Base-by-base conservation (phyloP, 129 eudicot species). In the Mikania micrantha region DNA sequence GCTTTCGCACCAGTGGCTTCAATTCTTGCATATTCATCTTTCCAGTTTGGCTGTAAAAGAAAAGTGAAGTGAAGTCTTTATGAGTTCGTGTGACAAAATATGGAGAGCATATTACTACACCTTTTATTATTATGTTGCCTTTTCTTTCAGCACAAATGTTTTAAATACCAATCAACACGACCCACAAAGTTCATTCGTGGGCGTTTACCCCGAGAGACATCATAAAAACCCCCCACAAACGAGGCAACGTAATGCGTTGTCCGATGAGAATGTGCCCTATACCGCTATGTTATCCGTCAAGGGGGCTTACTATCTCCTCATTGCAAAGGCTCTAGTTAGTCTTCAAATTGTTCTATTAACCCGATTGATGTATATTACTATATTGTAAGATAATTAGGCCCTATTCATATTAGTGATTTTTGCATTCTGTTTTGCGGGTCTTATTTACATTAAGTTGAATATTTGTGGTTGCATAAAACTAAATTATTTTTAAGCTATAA, bases 11-110 rank as follows among this genome's bases (percentile, higher is more conserved):
- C n/a, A n/a, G 34, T 17, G 15, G 60, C 60, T 53, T 53, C 60
- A 53, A 53, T 53, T 3, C 60, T 24, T 53, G 35, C 35, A 53
- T 53, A 53, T 53, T 53, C 60, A 53, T 53, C 60, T 53, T 53
- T 17, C 2, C 60, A 4, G 19, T 53, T 53, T 53, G 60, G 35
- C n/a, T 25, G 2, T 1, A 47, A 19, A 49, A 3, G 11, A n/a
- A n/a, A 3, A 52, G 2, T 4, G 24, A n/a, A 19, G 4, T 19
- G 57, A 19, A 20, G 57, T 49, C 57, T 5, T 20, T 49, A 9
- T 19, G 32, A 11, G 24, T 52, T 6, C 60, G 25, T 53, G 60
- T 12, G 4, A 50, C 20, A 56, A 27, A 25, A 9, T 25, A 27
- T 25, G 61, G 61, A 25, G 20, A 56, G 61, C 38, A 25, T 1